Conservation (phyloP, 331 rosid genomes). For the Acacia pycnantha region DNA sequence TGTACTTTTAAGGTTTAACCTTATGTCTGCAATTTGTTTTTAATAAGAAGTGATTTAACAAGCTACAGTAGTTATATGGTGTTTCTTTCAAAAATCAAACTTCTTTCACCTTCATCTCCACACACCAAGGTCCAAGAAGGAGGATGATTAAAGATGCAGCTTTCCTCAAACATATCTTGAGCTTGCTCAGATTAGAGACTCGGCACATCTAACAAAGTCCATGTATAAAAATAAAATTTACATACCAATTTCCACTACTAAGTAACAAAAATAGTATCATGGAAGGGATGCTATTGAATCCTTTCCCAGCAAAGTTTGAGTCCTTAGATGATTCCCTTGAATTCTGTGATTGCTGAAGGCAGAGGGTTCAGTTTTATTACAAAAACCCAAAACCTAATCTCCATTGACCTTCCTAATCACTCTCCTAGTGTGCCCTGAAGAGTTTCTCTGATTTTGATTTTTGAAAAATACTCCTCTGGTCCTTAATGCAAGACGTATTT, state of each 20-base stretch:
- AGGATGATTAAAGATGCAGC: neutral
- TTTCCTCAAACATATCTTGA: neutral
- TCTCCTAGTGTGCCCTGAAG: neutral
- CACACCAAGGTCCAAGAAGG: neutral
- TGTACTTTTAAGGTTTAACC: neutral
- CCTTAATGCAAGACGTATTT: too few relatives aligned
- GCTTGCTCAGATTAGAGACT: neutral
- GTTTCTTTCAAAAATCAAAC: too few relatives aligned
- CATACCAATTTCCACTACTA: neutral
- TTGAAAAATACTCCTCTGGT: neutral
- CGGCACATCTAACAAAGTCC: neutral
- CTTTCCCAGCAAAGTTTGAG: neutral
- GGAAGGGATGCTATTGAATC: neutral
- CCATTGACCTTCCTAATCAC: neutral
- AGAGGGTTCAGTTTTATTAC: neutral
- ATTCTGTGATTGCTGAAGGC: neutral
- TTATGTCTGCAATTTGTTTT: neutral
- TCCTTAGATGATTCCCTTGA: neutral
- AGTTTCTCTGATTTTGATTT: constrained; percentile 26
- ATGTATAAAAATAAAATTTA: too few relatives aligned
- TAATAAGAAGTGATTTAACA: neutral
- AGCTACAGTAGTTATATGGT: neutral
- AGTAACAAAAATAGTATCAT: too few relatives aligned
- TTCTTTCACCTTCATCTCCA: neutral
- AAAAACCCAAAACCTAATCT: neutral